Percentiles rank a stretch among this genome's conserved stretches.
Conservation (phyloP, 768 basidiomycete species). For the Boletus edulis region DNA sequence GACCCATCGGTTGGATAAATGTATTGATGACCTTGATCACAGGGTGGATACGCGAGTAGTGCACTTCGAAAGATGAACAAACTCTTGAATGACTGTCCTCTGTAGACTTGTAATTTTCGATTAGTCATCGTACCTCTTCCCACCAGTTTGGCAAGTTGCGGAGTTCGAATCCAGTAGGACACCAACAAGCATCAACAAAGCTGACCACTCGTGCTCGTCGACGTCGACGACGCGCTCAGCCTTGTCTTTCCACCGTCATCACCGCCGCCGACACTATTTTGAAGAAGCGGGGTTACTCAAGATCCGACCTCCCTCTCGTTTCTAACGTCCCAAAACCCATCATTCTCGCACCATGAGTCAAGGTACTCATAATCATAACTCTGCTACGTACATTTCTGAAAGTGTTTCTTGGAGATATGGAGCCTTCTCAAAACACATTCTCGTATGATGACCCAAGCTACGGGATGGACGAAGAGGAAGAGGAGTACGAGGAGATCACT, state of each 20-base stretch:
- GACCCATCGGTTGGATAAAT: not conserved
- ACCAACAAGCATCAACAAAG: slow-evolving; percentile 28
- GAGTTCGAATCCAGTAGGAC: slow-evolving; percentile 9
- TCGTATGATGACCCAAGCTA: slow-evolving; percentile 60
- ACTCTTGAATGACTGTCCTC: slow-evolving; percentile 37
- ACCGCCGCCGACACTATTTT: not conserved
- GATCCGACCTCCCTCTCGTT: not conserved
- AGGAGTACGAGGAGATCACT: slow-evolving; percentile 75
- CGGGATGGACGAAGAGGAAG: slow-evolving; percentile 52
- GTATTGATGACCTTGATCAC: not conserved
- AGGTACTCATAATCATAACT: slow-evolving; percentile 26
- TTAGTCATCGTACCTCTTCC: slow-evolving; percentile 10
- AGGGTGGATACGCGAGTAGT: slow-evolving; percentile 52
- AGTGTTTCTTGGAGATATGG: slow-evolving; percentile 42
- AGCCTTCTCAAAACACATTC: slow-evolving; percentile 44
- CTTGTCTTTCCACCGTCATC: slow-evolving; percentile 15
- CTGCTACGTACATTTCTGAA: slow-evolving; percentile 32
- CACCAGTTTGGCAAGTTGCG: not conserved
- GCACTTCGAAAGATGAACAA: slow-evolving; percentile 47
- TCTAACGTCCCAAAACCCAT: not conserved
- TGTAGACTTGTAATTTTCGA: slow-evolving; percentile 6
- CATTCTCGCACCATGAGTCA: slow-evolving; percentile 25
- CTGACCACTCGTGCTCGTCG: slow-evolving; percentile 25
- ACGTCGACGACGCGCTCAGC: slow-evolving; percentile 17
- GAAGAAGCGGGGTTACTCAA: not conserved